These are phyloP conservation scores for Westerdykella ornata DNA, from an alignment of 2,329 filamentous ascomycete genomes.

Conservation along the genomic window DNA sequence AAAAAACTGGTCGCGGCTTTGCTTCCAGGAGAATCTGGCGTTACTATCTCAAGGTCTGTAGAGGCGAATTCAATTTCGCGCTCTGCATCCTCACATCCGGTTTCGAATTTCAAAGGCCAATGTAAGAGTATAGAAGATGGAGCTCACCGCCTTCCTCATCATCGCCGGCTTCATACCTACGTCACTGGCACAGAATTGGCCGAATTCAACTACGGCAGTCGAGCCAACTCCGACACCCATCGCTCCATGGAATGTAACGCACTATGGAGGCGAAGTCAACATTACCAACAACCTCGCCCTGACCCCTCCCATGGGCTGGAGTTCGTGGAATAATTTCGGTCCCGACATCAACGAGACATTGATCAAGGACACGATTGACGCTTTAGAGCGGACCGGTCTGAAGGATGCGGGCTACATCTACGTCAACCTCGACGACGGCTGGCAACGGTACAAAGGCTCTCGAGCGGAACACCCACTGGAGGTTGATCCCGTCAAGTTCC, in stretches of 20 bases:
- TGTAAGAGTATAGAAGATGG: slow-evolving; percentile 2
- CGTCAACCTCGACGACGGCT: slow-evolving; percentile 34
- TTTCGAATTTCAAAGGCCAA: background rate
- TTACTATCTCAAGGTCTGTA: background rate
- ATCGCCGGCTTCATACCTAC: slow-evolving; percentile 1
- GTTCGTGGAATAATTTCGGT: slow-evolving; percentile 19
- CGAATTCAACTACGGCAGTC: slow-evolving; percentile 9
- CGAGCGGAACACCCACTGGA: slow-evolving; percentile 21
- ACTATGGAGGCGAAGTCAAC: slow-evolving; percentile 13
- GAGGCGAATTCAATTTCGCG: background rate
- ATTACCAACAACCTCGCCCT: slow-evolving; percentile 16
- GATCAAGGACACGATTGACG: slow-evolving; percentile 14
- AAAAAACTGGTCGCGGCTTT: slow-evolving; percentile 1
- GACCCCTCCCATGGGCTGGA: slow-evolving; percentile 20
- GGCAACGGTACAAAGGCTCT: slow-evolving; percentile 25
- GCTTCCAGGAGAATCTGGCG: slow-evolving; percentile 1
- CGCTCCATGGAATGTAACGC: slow-evolving; percentile 15
- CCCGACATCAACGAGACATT: slow-evolving; percentile 18
- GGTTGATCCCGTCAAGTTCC: slow-evolving; percentile 33
- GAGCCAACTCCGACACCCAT: slow-evolving; percentile 7
- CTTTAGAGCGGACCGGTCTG: slow-evolving; percentile 11
- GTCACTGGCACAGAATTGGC: slow-evolving; percentile 8
- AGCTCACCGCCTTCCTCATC: background rate
- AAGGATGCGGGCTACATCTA: slow-evolving; percentile 19
- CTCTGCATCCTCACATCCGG: background rate